Evolutionary conservation across 331 rosid species (phyloP), one percentile per base, ranked within the genome.

Genomic region (Cydonia oblonga): DNA sequence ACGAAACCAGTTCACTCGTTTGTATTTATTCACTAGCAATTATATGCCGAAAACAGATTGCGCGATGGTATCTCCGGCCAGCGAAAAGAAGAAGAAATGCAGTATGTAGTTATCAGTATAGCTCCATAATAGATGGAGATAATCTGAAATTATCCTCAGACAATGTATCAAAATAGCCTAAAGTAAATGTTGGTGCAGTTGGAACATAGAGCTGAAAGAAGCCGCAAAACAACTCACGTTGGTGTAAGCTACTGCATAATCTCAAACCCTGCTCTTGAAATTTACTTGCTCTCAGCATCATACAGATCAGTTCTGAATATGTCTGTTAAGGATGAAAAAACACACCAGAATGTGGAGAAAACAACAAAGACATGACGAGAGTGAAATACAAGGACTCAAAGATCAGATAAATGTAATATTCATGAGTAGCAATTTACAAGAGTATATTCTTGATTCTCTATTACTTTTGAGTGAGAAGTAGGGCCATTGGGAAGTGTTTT

Each of bases 251-350:
- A 74, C 44, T 56, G 61, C 44, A 49, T 40, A 10, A 10, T 74
- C 77, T 33, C 60, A 77, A 66, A 29, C 67, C 79, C 44, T 44
- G 77, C 77, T 66, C 76, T 71, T 70, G 62, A 71, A 20, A 40
- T 53, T 87, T 83, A 90, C 86, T 90, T 90, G 90, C 98, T 93
- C 90, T 90, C 98, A 20, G 56, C 30, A 68, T 93, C 96, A 75
- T 90, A 90, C n/a, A 90, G 69, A 81, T 93, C 96, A 12, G 97
- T 74, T 80, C 98, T 90, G 89, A 23, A 38, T 57, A 76, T 22
- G 33, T 65, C 71, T 68, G 28, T 92, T 76, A 92, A 69, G 92
- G 89, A 83, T 72, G n/a, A n/a, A n/a, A 70, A 35, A 74, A 79
- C 80, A 79, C 78, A 71, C 23, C 2, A 69, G 4, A 42, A 62